Evolutionary conservation across 1,284 basidiomycete species (phyloP), one percentile per base, ranked within the genome.

Genomic region (Sphaerobolus stellatus): DNA sequence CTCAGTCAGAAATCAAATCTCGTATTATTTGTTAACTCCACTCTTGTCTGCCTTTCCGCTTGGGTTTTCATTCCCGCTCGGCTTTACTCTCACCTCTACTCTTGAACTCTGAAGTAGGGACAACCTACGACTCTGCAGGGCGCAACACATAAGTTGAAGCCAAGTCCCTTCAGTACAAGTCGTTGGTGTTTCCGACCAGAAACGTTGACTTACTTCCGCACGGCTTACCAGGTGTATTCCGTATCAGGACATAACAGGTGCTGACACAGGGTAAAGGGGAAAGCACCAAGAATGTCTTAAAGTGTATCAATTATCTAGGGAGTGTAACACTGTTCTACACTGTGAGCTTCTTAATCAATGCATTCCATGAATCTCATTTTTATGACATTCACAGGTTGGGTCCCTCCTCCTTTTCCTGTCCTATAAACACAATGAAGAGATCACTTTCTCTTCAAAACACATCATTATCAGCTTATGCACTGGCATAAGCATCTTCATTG

Each of bases 391-490:
- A 11, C 59, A 88, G 87, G 82, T 88, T 24, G 80, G 83, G 20
- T 82, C 83, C 1, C 73, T 82, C 49, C 73, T 91, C 18, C 59
- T 82, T 27, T 88, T 90, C 65, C 75, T 90, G 30, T 87, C 85
- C 57, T 80, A 77, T 52, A 78, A 79, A 49, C 90, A 77, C 68
- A 89, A 84, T 61, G 83, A 85, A 61, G 81, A 83, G 52, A 72
- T 77, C 22, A 71, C 76, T 6, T 90, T 85, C 87, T 69, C 71
- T 3, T 69, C 82, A 30, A 72, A 77, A 0, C 64, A 71, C 25
- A 90, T 93, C 8, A 77, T 81, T 60, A 68, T 73, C 1, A 79
- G 86, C 0, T 66, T 90, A 36, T 64, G 72, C 0, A 60, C 79
- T n/a, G 75, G 81, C 0, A 60, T 71, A 30, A 61, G 78, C 3